Conservation (phyloP, 2,329 filamentous ascomycete genomes). For the Paraphaeosphaeria minitans region DNA sequence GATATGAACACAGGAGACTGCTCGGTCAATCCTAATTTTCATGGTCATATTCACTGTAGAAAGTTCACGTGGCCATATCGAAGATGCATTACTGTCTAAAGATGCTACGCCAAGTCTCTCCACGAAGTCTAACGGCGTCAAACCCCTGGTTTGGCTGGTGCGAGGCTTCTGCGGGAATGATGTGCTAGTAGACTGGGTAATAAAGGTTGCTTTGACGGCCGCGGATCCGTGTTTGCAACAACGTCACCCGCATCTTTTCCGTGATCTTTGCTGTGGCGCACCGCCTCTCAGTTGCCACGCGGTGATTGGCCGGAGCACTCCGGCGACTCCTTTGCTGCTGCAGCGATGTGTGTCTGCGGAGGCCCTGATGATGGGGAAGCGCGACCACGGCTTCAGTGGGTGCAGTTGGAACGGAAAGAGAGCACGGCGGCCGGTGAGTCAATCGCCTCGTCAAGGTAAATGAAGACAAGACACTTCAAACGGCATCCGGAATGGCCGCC, state of each 20-base stretch:
- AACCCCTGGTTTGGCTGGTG: too few relatives aligned
- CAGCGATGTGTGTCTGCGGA: slow-evolving; percentile 1
- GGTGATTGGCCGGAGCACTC: neutral
- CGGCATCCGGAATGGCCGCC: slow-evolving; percentile 7
- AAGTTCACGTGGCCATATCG: too few relatives aligned
- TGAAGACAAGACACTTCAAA: slow-evolving; percentile 5
- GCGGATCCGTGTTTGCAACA: slow-evolving; percentile 9
- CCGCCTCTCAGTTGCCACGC: neutral
- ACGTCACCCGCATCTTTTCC: slow-evolving; percentile 9
- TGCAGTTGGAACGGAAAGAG: neutral
- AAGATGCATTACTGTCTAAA: too few relatives aligned
- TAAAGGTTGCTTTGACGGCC: neutral
- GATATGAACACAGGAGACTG: too few relatives aligned
- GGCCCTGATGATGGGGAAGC: neutral
- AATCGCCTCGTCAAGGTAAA: neutral
- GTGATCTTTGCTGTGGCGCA: neutral
- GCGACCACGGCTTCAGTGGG: neutral
- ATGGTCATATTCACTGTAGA: too few relatives aligned
- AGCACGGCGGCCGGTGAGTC: neutral
- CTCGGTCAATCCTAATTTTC: too few relatives aligned
- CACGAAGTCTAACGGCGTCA: neutral
- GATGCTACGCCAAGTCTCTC: neutral
- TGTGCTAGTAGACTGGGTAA: neutral
- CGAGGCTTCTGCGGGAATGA: neutral
- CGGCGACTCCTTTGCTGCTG: neutral